phyloP scores from a whole-genome alignment of 495 filamentous ascomycete genomes.

The Xylaria castorea region DNA sequence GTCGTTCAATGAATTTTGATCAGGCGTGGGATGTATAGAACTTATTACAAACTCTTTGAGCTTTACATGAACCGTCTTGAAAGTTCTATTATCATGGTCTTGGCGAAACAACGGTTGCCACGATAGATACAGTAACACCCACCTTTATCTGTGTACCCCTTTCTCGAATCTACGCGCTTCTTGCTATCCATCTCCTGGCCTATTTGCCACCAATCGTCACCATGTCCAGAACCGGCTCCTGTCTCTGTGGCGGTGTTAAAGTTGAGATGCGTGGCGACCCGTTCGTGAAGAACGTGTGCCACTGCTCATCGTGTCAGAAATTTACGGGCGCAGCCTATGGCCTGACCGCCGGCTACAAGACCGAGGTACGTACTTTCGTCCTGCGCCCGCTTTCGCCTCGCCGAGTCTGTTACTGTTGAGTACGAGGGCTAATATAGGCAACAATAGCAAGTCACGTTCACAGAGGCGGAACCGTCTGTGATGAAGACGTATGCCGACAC shows the following conservation, averaged over 20 bases:
- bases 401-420: background rate
- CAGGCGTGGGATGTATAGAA: background rate
- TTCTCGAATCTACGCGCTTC: background rate
- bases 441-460: constrained; percentile 25
- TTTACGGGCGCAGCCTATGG: constrained; percentile 18
- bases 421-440: background rate
- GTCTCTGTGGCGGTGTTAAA: constrained; percentile 31
- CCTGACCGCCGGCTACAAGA: constrained; percentile 4
- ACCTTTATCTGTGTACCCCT: background rate
- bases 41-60: background rate
- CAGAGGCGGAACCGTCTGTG: constrained; percentile 16
- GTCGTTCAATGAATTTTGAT: background rate
- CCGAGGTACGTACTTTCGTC: constrained; percentile 22
- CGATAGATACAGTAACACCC: background rate
- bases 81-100: background rate
- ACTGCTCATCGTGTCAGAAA: constrained; percentile 33
- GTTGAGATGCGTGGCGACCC: constrained; percentile 24
- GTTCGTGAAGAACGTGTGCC: constrained; percentile 23
- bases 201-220: background rate
- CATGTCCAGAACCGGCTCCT: constrained; percentile 25
- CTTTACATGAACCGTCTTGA: background rate
- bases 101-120: background rate
- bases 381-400: background rate
- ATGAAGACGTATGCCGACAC: constrained; percentile 24
- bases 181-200: background rate